Conservation (phyloP, 768 basidiomycete species). For the Saitozyma podzolica region DNA sequence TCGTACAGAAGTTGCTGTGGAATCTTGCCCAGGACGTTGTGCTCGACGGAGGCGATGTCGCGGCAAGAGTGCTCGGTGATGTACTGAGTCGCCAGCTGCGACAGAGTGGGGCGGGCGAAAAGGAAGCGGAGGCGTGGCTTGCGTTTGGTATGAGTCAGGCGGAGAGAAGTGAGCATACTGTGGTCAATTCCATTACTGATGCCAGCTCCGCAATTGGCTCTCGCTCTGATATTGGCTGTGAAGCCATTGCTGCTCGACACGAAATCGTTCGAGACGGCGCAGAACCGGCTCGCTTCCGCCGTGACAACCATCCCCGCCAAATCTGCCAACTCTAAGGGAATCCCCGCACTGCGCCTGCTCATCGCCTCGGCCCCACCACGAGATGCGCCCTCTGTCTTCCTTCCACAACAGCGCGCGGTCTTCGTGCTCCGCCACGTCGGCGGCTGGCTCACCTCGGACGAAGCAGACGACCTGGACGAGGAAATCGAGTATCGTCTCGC, state of each 20-base stretch:
- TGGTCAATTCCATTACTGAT: neutral
- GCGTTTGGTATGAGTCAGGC: constrained; percentile 66
- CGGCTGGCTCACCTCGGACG: constrained; percentile 69
- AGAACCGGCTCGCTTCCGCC: constrained; percentile 86
- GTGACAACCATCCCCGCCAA: constrained; percentile 66
- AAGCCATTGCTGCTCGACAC: constrained; percentile 64
- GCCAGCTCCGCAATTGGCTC: constrained; percentile 68
- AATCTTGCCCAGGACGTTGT: constrained; percentile 13
- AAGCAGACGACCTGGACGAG: constrained; percentile 63
- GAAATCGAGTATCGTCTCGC: constrained; percentile 78
- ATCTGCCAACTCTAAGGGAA: constrained; percentile 69
- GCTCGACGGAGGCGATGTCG: constrained; percentile 39
- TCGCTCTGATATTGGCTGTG: constrained; percentile 67
- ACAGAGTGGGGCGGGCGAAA: constrained; percentile 60
- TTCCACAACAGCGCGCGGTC: constrained; percentile 79
- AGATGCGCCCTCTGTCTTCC: constrained; percentile 77
- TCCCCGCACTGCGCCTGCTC: constrained; percentile 68
- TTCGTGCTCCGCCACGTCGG: constrained; percentile 83
- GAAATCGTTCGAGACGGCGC: constrained; percentile 56
- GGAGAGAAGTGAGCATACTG: constrained; percentile 59
- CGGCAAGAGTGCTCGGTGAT: constrained; percentile 62
- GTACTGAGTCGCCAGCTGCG: constrained; percentile 64
- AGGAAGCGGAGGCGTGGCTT: constrained; percentile 78
- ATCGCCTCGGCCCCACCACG: constrained; percentile 71
- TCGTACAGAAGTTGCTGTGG: constrained; percentile 25